Conservation (phyloP, 345 rosid species). For the Eutrema heterophyllum region DNA sequence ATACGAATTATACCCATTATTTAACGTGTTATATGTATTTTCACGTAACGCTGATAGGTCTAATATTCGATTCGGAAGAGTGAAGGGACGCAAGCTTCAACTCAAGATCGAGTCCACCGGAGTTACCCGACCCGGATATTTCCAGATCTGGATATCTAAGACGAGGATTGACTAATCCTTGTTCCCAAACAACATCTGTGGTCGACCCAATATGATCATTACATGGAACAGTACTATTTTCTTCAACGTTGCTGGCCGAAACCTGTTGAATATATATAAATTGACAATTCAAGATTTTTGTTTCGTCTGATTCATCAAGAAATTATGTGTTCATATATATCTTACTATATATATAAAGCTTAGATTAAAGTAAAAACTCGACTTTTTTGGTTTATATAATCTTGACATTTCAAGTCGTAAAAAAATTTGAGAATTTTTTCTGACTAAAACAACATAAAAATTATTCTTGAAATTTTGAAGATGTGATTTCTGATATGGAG, state of each 20-base stretch:
- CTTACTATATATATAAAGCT: neutral
- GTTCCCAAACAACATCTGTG: constrained; percentile 20
- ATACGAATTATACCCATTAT: neutral
- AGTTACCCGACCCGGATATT: constrained; percentile 9
- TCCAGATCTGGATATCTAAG: neutral
- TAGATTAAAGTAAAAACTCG: neutral
- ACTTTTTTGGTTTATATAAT: neutral
- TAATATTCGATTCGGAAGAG: constrained; percentile 14
- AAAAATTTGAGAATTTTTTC: neutral
- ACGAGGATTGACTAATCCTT: neutral
- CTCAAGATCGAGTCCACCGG: constrained; percentile 30
- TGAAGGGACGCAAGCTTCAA: constrained; percentile 29
- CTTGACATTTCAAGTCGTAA: neutral
- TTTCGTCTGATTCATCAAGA: neutral
- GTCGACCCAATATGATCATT: constrained; percentile 19
- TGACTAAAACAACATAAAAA: neutral
- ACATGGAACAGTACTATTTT: neutral
- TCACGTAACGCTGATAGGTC: constrained; percentile 30
- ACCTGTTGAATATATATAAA: constrained; percentile 18
- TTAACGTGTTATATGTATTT: neutral
- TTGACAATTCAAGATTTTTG: constrained; percentile 1
- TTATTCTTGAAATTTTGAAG: neutral
- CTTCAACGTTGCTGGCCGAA: constrained; percentile 23
- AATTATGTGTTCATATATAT: neutral
- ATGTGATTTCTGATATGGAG: constrained; percentile 6